A percentile compares a stretch with the other conserved stretches of the same genome.
phyloP scores from a whole-genome alignment of 768 basidiomycete species.

The Termitomyces sp. region DNA sequence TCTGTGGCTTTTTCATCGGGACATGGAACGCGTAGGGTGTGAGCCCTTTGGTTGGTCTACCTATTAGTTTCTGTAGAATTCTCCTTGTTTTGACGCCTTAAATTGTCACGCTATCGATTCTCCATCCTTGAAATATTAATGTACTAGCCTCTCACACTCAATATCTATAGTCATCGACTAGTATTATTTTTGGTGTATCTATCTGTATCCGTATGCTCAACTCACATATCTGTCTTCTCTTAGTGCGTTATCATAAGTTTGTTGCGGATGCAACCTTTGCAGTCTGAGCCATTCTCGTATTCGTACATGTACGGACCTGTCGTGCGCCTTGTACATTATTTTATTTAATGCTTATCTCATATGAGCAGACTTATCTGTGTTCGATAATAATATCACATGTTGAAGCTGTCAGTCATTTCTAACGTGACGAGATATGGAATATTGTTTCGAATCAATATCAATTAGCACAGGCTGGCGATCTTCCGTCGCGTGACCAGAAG shows the following conservation, averaged over 20 bases:
- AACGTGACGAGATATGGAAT: background rate
- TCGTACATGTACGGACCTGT: background rate
- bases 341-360: no score
- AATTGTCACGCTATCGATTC: background rate
- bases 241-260: background rate
- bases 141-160: background rate
- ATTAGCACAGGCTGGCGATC: background rate
- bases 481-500: background rate
- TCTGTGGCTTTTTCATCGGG: background rate
- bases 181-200: conserved; percentile 9
- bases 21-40: background rate
- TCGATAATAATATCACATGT: background rate
- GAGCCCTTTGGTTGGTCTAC: background rate
- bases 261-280: background rate
- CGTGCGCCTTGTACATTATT: no score
- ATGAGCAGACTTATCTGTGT: background rate
- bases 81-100: background rate
- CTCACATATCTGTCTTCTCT: background rate
- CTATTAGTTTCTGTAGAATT: background rate
- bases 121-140: no score
- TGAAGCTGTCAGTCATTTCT: background rate
- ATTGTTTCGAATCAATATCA: background rate
- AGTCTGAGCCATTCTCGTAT: background rate
- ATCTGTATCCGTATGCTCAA: conserved; percentile 5
- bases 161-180: background rate